phyloP scores from a whole-genome alignment of 768 basidiomycete species.

The Phylloporus sp. region DNA sequence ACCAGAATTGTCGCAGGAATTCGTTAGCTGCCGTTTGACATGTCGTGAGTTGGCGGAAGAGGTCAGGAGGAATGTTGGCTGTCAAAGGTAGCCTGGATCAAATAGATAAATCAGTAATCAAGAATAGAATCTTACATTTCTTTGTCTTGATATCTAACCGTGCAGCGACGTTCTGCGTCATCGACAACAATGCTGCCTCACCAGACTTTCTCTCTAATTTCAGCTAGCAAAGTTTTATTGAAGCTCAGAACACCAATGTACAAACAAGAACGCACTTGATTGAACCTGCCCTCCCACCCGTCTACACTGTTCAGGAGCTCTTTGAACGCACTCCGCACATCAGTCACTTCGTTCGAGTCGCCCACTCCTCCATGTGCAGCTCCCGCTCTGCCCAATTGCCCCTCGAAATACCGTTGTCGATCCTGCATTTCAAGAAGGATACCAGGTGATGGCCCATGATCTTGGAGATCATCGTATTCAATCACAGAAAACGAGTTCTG shows the following conservation, averaged over 20 bases:
- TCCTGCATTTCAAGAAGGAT: slow-evolving; percentile 87
- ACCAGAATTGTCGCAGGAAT: slow-evolving; percentile 95
- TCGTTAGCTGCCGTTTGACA: slow-evolving; percentile 94
- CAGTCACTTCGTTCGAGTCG: slow-evolving; percentile 32
- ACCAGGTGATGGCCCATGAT: slow-evolving; percentile 58
- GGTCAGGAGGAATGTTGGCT: slow-evolving; percentile 78
- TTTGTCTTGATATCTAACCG: slow-evolving; percentile 62
- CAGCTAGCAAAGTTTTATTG: slow-evolving; percentile 38
- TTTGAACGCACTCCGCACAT: slow-evolving; percentile 45
- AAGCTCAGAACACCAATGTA: no score
- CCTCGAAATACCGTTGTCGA: slow-evolving; percentile 79
- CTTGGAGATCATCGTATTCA: slow-evolving; percentile 82
- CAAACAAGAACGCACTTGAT: slow-evolving; percentile 41
- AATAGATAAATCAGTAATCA: background rate
- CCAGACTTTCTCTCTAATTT: slow-evolving; percentile 65
- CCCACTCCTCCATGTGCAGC: background rate
- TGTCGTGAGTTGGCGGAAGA: slow-evolving; percentile 80
- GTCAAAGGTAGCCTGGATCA: background rate
- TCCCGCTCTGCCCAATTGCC: slow-evolving; percentile 39
- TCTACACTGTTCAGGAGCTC: slow-evolving; percentile 46
- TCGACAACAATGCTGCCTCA: slow-evolving; percentile 62
- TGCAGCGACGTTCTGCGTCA: slow-evolving; percentile 79
- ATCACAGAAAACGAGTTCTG: slow-evolving; percentile 53
- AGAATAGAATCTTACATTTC: slow-evolving; percentile 49
- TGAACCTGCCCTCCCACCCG: slow-evolving; percentile 56